Percentiles rank a stretch among this genome's conserved stretches.
phyloP scores from a whole-genome alignment of 169 alveolate species.

The Haemoproteus tartakovskyi region DNA sequence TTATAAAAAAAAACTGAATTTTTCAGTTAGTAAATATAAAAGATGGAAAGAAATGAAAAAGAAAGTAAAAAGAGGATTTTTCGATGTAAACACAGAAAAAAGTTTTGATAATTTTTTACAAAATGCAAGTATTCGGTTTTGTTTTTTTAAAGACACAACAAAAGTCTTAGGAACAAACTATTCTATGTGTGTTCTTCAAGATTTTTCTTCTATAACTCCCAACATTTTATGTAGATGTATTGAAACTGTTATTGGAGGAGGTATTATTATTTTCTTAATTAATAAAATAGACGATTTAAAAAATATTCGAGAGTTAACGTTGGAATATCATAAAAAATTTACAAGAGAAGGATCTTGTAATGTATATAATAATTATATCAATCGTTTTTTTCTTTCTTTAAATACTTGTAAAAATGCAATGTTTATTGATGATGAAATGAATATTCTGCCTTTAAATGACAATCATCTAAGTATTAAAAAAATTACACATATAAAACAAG shows the following conservation, averaged over 20 bases:
- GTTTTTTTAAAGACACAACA: conserved; percentile 96
- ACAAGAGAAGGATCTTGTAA: conserved; percentile 84
- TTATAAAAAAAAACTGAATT: conserved; percentile 97
- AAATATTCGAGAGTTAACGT: conserved; percentile 84
- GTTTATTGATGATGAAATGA: conserved; percentile 98
- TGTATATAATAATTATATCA: conserved; percentile 93
- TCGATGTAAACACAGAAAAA: conserved; percentile 93
- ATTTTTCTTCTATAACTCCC: conserved; percentile 99
- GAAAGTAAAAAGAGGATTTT: conserved; percentile 89
- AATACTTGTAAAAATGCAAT: conserved; percentile 87
- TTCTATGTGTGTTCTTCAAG: conserved; percentile 96
- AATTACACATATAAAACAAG: neutral
- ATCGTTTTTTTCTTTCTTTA: conserved; percentile 88
- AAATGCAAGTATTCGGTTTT: conserved; percentile 94
- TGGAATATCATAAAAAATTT: conserved; percentile 96
- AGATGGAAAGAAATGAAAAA: conserved; percentile 93
- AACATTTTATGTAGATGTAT: conserved; percentile 98
- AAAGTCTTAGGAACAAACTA: conserved; percentile 94
- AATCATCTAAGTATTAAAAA: conserved; percentile 28
- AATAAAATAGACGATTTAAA: conserved; percentile 86
- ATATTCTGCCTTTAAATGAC: conserved; percentile 92
- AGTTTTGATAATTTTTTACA: conserved; percentile 95
- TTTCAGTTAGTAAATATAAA: conserved; percentile 94
- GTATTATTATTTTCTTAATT: conserved; percentile 88
- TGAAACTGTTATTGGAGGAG: conserved; percentile 99